A percentile compares a stretch with the other conserved stretches of the same genome.
Evolutionary conservation across 1,284 basidiomycete genomes (phyloP).

Genomic region (Sporisorium reilianum): DNA sequence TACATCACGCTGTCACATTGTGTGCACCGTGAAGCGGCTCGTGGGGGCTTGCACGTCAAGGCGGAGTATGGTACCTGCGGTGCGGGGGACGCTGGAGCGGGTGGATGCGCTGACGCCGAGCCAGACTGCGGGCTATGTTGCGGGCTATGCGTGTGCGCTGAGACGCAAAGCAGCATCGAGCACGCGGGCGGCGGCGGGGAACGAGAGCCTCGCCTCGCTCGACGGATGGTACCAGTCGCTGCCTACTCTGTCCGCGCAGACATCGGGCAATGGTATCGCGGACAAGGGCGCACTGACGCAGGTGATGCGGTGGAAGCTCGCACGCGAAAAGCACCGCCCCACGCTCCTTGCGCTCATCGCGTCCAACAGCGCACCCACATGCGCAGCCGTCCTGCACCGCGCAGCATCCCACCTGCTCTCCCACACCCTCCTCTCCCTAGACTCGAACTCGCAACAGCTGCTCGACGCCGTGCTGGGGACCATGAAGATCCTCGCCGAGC

Average conservation of each 20-base stretch:
- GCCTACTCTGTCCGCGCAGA: not conserved
- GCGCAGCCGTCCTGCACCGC: not conserved
- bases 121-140: constrained; percentile 1
- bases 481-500: constrained; percentile 24
- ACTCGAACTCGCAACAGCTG: not conserved
- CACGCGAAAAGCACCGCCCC: constrained; percentile 31
- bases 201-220: constrained; percentile 4
- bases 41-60: no score
- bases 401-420: constrained; percentile 9
- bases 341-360: constrained; percentile 19
- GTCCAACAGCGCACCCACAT: constrained; percentile 16
- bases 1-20: no score
- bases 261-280: not conserved
- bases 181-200: not conserved
- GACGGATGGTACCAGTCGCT: constrained; percentile 34
- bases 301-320: constrained; percentile 44
- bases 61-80: not conserved
- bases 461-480: not conserved
- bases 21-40: no score
- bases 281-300: constrained; percentile 20
- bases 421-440: not conserved
- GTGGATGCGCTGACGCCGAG: not conserved
- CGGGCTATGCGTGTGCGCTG: constrained; percentile 13
- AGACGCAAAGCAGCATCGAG: not conserved
- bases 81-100: no score